Evolutionary conservation across 192 early-diverging fungal genomes (phyloP), one percentile per base, ranked within the genome.

Genomic region (Piromyces finnis): DNA sequence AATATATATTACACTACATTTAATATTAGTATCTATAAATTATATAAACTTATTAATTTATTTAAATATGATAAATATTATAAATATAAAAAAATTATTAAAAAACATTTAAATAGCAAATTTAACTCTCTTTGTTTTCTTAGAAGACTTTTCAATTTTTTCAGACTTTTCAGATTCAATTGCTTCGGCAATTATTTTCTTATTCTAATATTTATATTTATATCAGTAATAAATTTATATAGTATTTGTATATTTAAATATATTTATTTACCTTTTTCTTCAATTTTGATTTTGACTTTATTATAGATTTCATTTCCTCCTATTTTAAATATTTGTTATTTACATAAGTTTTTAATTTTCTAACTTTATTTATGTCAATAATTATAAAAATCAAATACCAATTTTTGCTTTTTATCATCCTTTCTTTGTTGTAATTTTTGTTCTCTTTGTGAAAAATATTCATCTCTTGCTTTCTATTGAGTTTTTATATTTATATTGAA

Each of bases 91-190:
- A n/a, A n/a, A n/a, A n/a, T n/a, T n/a, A n/a, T n/a, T n/a, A n/a
- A n/a, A 90, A n/a, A 99, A 68, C 1, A 68, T 68, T 68, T 68
- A 68, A 68, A 68, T 5, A 26, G 51, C 51, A 27, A 68, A 68
- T 68, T 68, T 2, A 68, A 68, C 51, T 68, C 22, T 68, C 9
- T 68, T 68, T 9, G 51, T n/a, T n/a, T 68, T 68, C 17, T n/a
- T 68, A n/a, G 18, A 11, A 9, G 51, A n/a, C 9, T 26, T 17
- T n/a, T 68, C 17, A 6, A 1, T 1, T 68, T 68, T 17, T n/a
- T 68, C 17, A 6, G 16, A 17, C n/a, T 68, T 68, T n/a, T 68
- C 51, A 1, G 22, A 17, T 68, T 68, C 51, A 5, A 68, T 11
- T 7, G 26, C 51, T 26, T 68, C 6, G 1, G 51, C 51, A n/a